These are phyloP conservation scores for Myxozyma udenii DNA, from an alignment of 805 yeast genomes.

Conservation along the genomic window DNA sequence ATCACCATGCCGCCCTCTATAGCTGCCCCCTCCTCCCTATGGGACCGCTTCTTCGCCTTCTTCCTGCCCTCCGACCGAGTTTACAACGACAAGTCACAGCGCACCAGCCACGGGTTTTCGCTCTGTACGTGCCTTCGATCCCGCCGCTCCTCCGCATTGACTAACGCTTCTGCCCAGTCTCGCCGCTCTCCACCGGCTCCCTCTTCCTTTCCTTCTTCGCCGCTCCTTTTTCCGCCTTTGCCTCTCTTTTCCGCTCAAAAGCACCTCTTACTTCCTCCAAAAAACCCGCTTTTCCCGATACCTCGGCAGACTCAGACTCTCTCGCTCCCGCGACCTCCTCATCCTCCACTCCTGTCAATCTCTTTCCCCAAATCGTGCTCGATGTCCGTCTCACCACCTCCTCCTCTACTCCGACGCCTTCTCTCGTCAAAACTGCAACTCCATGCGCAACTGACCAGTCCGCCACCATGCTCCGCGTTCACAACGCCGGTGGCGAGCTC, in stretches of 20 bases:
- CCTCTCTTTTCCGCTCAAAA: background rate
- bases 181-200: constrained; percentile 8
- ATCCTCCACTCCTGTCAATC: constrained; percentile 4
- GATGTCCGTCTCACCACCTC: constrained; percentile 23
- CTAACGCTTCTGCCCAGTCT: background rate
- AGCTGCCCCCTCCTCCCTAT: background rate
- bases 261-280: background rate
- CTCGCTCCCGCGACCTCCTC: background rate
- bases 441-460: constrained; percentile 28
- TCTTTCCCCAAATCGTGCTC: constrained; percentile 25
- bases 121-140: background rate
- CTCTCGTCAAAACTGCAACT: constrained; percentile 13
- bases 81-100: background rate
- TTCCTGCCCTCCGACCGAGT: background rate
- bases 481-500: constrained; percentile 27
- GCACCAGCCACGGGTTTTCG: background rate
- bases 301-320: background rate
- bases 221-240: constrained; percentile 3
- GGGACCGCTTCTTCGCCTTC: constrained; percentile 4
- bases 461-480: constrained; percentile 20
- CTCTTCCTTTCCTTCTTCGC: constrained; percentile 4
- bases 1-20: background rate
- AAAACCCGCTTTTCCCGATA: background rate
- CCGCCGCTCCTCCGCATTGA: background rate
- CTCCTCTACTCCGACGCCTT: constrained; percentile 1